These are phyloP conservation scores for Yamadazyma laniorum DNA, from an alignment of 805 yeast species.

Conservation along the genomic window DNA sequence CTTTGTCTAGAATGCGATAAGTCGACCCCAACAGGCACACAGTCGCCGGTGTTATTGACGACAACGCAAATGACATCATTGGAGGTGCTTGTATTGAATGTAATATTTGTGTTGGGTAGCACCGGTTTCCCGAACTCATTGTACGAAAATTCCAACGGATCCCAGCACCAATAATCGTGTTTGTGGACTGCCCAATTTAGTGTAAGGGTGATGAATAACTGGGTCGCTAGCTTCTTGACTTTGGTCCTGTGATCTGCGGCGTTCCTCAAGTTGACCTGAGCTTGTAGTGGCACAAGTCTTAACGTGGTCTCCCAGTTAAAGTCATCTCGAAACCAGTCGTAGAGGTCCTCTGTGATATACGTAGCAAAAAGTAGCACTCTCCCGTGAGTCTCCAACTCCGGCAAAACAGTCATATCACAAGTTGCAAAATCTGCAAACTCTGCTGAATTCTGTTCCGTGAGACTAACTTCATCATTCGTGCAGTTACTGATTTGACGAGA, in stretches of 20 bases:
- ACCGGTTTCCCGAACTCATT: conserved; percentile 60
- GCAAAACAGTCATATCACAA: background rate
- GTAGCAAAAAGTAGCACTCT: conserved; percentile 15
- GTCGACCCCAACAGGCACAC: conserved; percentile 30
- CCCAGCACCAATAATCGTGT: background rate
- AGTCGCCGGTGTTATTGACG: conserved; percentile 17
- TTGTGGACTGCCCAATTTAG: conserved; percentile 28
- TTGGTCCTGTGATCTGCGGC: conserved; percentile 36
- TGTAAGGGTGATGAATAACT: conserved; percentile 44
- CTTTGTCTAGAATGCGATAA: conserved; percentile 35
- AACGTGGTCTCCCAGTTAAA: conserved; percentile 50
- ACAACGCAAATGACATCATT: conserved; percentile 47
- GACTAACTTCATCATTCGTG: background rate
- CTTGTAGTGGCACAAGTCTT: conserved; percentile 38
- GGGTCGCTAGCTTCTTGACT: conserved; percentile 40
- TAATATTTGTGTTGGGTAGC: conserved; percentile 22
- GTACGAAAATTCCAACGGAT: conserved; percentile 22
- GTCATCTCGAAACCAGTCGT: conserved; percentile 24
- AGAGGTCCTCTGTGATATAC: conserved; percentile 12
- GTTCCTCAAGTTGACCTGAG: conserved; percentile 41
- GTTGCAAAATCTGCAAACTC: background rate
- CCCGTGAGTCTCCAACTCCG: background rate
- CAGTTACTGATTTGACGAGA: background rate
- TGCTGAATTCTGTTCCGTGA: background rate
- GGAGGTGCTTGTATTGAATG: conserved; percentile 64